phyloP scores from a whole-genome alignment of 805 yeast genomes.

The Candida michaelii region DNA sequence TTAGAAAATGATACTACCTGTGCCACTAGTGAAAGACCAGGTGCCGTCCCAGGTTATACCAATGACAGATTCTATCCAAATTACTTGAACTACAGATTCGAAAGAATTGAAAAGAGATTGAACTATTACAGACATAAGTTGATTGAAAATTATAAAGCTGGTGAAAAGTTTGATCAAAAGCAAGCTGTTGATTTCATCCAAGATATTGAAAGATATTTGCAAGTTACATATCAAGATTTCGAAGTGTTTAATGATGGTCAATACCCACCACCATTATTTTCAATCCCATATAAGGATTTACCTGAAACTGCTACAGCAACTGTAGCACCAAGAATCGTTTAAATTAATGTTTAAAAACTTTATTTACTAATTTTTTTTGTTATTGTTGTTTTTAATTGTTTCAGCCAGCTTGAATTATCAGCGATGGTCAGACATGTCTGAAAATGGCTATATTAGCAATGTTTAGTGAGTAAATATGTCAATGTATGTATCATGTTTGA shows the following conservation, averaged over 20 bases:
- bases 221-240: conserved; percentile 29
- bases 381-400: too few relatives aligned
- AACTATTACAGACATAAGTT: conserved; percentile 12
- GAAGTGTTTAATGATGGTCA: conserved; percentile 21
- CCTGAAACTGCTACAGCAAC: not conserved
- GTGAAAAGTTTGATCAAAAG: conserved; percentile 32
- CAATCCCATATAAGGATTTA: conserved; percentile 15
- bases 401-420: too few relatives aligned
- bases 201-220: conserved; percentile 27
- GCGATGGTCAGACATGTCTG: too few relatives aligned
- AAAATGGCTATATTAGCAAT: not conserved
- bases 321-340: not conserved
- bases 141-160: conserved; percentile 8
- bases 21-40: conserved; percentile 41
- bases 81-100: conserved; percentile 28
- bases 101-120: conserved; percentile 24
- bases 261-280: conserved; percentile 16
- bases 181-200: conserved; percentile 30
- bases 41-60: conserved; percentile 26
- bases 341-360: too few relatives aligned
- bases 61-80: conserved; percentile 29
- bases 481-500: not conserved
- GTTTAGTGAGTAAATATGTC: not conserved
- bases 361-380: too few relatives aligned
- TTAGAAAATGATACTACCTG: conserved; percentile 35